phyloP scores from a whole-genome alignment of 805 yeast species.

The Wickerhamiella musiphila region DNA sequence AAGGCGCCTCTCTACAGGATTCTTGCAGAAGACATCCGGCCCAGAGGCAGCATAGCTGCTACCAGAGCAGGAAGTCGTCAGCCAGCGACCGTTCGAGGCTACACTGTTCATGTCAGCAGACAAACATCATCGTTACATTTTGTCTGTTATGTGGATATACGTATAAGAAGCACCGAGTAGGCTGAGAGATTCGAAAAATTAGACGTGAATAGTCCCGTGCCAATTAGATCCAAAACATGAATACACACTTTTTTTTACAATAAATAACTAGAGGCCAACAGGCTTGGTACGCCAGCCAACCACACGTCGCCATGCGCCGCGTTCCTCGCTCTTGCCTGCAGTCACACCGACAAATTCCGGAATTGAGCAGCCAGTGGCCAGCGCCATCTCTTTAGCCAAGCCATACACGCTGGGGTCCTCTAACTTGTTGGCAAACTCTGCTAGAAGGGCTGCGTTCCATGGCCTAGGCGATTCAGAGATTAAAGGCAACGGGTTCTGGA shows the following conservation, averaged over 20 bases:
- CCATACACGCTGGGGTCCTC: not conserved
- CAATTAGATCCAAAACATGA: not conserved
- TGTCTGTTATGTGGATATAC: too few relatives aligned
- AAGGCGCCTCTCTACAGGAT: too few relatives aligned
- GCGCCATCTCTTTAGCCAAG: slow-evolving; percentile 13
- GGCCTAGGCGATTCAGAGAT: slow-evolving; percentile 12
- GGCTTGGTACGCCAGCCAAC: slow-evolving; percentile 11
- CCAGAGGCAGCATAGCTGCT: too few relatives aligned
- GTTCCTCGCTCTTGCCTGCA: not conserved
- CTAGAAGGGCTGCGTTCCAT: slow-evolving; percentile 15
- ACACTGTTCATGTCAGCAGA: too few relatives aligned
- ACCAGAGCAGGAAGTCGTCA: too few relatives aligned
- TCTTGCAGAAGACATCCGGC: too few relatives aligned
- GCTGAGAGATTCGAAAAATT: too few relatives aligned
- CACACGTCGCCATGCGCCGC: slow-evolving; percentile 6
- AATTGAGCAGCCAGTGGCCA: slow-evolving; percentile 6
- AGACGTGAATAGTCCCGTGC: too few relatives aligned
- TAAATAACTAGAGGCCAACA: slow-evolving; percentile 3
- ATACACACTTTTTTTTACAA: not conserved
- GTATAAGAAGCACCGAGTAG: too few relatives aligned
- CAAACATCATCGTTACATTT: too few relatives aligned
- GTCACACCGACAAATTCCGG: not conserved
- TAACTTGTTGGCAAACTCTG: slow-evolving; percentile 4
- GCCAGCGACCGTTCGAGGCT: too few relatives aligned
- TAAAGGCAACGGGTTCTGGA: not conserved